Evolutionary conservation across 108 stramenopile genomes (phyloP).

Genomic region (Parmales sp.): DNA sequence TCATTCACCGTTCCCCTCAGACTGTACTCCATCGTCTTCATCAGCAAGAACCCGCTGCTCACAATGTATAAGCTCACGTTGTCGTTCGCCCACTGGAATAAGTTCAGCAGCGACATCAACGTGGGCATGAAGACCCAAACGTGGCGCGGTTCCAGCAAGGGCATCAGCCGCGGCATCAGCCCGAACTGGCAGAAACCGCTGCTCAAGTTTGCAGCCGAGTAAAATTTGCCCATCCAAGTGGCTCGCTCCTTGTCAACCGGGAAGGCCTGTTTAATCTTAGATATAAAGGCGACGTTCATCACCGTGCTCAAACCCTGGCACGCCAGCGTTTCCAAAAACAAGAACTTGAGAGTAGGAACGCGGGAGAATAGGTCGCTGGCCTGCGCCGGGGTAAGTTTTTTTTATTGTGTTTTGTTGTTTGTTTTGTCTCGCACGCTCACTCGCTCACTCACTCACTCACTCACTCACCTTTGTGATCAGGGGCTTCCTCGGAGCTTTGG

Average conservation of each 20-base stretch:
- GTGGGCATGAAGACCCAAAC: slow-evolving; percentile 1
- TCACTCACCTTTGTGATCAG: slow-evolving; percentile 28
- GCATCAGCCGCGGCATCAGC: not conserved
- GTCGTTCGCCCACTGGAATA: not conserved
- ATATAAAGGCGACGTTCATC: slow-evolving; percentile 60
- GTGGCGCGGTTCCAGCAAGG: not conserved
- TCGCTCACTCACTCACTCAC: not conserved
- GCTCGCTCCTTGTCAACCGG: slow-evolving; percentile 56
- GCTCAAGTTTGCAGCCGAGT: not conserved
- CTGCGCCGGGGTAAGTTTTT: slow-evolving; percentile 24
- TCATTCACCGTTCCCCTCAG: not conserved
- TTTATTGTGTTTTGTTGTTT: slow-evolving; percentile 29
- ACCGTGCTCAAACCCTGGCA: slow-evolving; percentile 67
- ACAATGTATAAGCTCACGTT: not conserved
- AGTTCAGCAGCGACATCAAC: not conserved
- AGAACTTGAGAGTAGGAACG: slow-evolving; percentile 58
- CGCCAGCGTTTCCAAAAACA: slow-evolving; percentile 68
- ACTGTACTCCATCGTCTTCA: not conserved
- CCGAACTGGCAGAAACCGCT: slow-evolving; percentile 9
- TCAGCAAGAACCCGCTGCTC: not conserved
- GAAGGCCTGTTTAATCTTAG: slow-evolving; percentile 42
- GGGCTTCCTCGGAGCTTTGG: slow-evolving; percentile 36
- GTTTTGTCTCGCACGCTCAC: not conserved
- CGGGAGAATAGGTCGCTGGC: slow-evolving; percentile 33
- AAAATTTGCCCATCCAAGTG: slow-evolving; percentile 51